Evolutionary conservation across 2,329 filamentous ascomycete genomes (phyloP), one percentile per base, ranked within the genome.

Genomic region (Colletotrichum cordylinicola): DNA sequence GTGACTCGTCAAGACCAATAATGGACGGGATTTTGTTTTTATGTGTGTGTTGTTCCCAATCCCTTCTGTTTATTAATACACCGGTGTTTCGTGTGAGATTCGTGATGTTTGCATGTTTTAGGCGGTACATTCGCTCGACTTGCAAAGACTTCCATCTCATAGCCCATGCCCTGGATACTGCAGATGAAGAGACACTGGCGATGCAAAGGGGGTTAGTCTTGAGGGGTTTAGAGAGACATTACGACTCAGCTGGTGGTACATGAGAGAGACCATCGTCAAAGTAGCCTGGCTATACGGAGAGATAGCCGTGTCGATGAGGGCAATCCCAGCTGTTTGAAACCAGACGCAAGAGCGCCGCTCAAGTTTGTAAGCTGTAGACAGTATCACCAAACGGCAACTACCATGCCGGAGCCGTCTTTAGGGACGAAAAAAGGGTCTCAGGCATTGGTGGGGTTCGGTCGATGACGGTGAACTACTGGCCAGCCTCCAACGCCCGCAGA

Each of bases 31-130:
- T 9, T n/a, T 43, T 12, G 2, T 43, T n/a, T 5, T 27, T 27
- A n/a, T n/a, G 24, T 24, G 24, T 24, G 37, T 6, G 0, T 7
- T 48, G n/a, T 48, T 21, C 6, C n/a, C n/a, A 21, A 48, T 13
- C 2, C 6, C 24, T n/a, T n/a, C 0, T 7, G n/a, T 13, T 1
- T 1, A 13, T 18, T 6, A 48, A 21, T 21, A 2, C 18, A 21
- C 1, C 1, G n/a, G 6, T 4, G n/a, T 48, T 48, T 21, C 43
- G 43, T 12, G 9, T 48, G 39, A 43, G 24, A 27, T 43, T n/a
- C 39, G 39, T 43, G n/a, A 21, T 48, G n/a, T 0, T 48, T n/a
- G 43, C 21, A 10, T 48, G 43, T 48, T 48, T 48, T 21, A 0
- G 10, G 43, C 43, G n/a, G n/a, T 48, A 48, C 43, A 48, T 48